Evolutionary conservation across 805 yeast genomes (phyloP), one percentile per base, ranked within the genome.

Genomic region (Yamadazyma olivae): DNA sequence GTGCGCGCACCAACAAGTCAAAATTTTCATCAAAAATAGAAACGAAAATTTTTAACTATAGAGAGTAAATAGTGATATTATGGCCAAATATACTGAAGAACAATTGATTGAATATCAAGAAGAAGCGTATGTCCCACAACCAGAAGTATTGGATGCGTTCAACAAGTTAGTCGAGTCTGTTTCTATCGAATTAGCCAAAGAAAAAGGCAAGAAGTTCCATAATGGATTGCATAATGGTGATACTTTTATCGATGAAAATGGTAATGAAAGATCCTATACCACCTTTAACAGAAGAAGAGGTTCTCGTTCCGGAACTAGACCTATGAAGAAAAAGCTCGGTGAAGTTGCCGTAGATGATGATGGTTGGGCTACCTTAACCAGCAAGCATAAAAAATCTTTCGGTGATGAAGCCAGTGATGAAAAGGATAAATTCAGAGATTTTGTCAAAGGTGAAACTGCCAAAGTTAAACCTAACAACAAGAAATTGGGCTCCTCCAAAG

Each of bases 281-380:
- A 71, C 65, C 48, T 63, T 70, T 60, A 67, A 67, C 56, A 69
- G 79, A 54, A 75, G 89, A 67, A 78, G 88, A 70, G 75, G 77
- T 44, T 80, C 87, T 10, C 63, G 66, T 40, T 52, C 63, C n/a
- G 51, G 51, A 4, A 45, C 48, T 32, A 83, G 83, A 36, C 71
- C 70, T 49, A 70, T 81, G 52, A 74, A 81, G 54, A 79, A 75
- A 54, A 74, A 74, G 61, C 72, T 64, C 38, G 67, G 68, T 38
- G 65, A 69, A 31, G 67, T 66, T 40, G 71, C 66, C 41, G 74
- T 81, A 23, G 95, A 84, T 54, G 83, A 80, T 39, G 91, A 85
- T 44, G 95, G 95, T 30, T 85, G 93, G 91, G 83, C 83, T 39
- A 81, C 91, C 16, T 61, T 74, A 44, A 35, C 40, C 16, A 63